Percentiles rank a stretch among this genome's conserved stretches.
Conservation (phyloP, 352 stramenopile species). For the Phytophthora kernoviae region DNA sequence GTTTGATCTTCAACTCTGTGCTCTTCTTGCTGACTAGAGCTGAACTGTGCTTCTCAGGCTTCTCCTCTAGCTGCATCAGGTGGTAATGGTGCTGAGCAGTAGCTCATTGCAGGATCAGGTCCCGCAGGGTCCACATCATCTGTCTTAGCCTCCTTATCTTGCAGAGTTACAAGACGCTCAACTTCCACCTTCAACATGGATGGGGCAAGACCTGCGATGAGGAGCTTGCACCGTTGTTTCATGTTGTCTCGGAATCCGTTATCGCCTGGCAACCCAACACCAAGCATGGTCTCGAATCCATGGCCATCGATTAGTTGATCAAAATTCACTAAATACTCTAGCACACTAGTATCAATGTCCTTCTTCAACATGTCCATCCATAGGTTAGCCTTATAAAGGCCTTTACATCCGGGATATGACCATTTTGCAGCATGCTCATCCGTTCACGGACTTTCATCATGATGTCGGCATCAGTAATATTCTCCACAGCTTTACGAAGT, state of each 20-base stretch:
- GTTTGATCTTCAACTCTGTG: neutral
- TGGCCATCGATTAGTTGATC: constrained; percentile 15
- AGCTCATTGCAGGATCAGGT: constrained; percentile 12
- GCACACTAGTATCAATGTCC: constrained; percentile 11
- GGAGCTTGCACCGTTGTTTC: constrained; percentile 16
- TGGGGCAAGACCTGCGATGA: constrained; percentile 4
- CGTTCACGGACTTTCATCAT: constrained; percentile 11
- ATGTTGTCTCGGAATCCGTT: constrained; percentile 6
- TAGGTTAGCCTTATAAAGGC: constrained; percentile 19
- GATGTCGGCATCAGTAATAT: constrained; percentile 15
- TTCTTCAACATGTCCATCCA: constrained; percentile 14
- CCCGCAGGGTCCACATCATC: constrained; percentile 10
- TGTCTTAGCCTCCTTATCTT: constrained; percentile 6
- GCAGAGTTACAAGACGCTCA: constrained; percentile 2
- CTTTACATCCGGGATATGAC: constrained; percentile 10
- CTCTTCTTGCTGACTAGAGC: neutral
- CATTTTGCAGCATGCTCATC: constrained; percentile 9
- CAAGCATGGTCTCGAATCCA: constrained; percentile 18
- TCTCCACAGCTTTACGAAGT: constrained; percentile 8
- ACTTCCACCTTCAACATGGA: constrained; percentile 15
- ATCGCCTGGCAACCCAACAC: constrained; percentile 4
- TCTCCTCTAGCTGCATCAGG: constrained; percentile 10
- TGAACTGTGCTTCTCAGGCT: constrained; percentile 2
- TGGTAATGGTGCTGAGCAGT: constrained; percentile 13
- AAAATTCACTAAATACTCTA: constrained; percentile 20